Evolutionary conservation across 176 grass and related monocot species (phyloP).

Genomic region (Hsuehochloa calcarea): DNA sequence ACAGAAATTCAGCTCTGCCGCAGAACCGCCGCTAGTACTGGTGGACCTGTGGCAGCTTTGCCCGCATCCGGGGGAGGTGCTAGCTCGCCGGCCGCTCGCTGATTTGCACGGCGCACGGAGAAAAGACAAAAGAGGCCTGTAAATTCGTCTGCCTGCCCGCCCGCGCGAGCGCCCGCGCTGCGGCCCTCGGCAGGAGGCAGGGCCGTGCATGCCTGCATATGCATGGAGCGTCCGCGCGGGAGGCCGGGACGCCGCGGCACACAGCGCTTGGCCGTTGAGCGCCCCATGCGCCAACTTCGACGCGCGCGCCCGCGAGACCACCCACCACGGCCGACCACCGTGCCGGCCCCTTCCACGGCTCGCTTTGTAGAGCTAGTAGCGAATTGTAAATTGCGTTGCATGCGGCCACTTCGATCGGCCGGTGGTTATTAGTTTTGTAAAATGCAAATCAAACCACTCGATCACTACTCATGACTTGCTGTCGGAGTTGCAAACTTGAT

Average conservation of each 20-base stretch:
- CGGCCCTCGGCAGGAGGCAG: slow-evolving; percentile 1
- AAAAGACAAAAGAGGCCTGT: not conserved
- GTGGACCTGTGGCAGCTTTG: not conserved
- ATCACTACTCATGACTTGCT: not conserved
- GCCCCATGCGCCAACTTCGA: slow-evolving; percentile 19
- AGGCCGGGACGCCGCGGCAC: slow-evolving; percentile 18
- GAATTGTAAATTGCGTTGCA: not conserved
- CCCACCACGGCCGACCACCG: not conserved
- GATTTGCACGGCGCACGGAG: not conserved
- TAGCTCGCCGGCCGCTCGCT: not conserved
- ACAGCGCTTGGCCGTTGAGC: slow-evolving; percentile 2
- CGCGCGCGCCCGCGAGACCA: not conserved
- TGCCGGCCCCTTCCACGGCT: not conserved
- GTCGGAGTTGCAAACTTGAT: not conserved
- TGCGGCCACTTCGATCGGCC: not conserved
- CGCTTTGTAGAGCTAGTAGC: not conserved
- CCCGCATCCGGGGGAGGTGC: slow-evolving; percentile 34
- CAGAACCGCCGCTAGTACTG: not conserved
- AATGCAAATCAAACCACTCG: not conserved
- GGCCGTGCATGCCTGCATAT: not conserved
- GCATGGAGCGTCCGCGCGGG: not conserved
- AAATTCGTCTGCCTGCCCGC: not conserved
- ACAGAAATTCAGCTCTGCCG: not conserved
- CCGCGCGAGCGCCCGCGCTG: not conserved
- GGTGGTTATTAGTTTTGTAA: not conserved